These are phyloP conservation scores for Penicillium waksmanii DNA, from an alignment of 495 filamentous ascomycete species.

Conservation along the genomic window DNA sequence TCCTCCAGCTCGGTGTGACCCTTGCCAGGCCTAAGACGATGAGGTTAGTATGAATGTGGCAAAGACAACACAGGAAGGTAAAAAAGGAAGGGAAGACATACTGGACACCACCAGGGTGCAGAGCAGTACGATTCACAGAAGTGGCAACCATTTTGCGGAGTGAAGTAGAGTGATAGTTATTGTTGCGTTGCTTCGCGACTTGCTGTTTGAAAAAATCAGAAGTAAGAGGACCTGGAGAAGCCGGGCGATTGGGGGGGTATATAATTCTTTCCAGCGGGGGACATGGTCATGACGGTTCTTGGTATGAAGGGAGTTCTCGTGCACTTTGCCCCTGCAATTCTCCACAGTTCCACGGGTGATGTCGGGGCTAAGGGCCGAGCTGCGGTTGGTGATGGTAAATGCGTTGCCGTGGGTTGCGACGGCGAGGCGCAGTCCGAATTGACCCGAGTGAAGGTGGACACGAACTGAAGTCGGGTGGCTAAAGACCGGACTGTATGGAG, in stretches of 20 bases:
- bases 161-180: slow-evolving; percentile 66
- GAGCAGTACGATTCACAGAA: slow-evolving; percentile 84
- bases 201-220: slow-evolving; percentile 64
- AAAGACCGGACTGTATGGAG: slow-evolving; percentile 21
- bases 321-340: slow-evolving; percentile 34
- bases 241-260: slow-evolving; percentile 47
- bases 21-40: slow-evolving; percentile 65
- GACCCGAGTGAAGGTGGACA: slow-evolving; percentile 45
- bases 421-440: slow-evolving; percentile 39
- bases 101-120: slow-evolving; percentile 92
- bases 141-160: slow-evolving; percentile 69
- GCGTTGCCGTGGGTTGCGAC: slow-evolving; percentile 38
- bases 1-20: slow-evolving; percentile 97
- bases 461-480: slow-evolving; percentile 42
- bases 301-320: slow-evolving; percentile 35
- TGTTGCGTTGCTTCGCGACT: slow-evolving; percentile 61
- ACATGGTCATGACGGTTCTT: slow-evolving; percentile 35
- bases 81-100: slow-evolving; percentile 52
- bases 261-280: slow-evolving; percentile 49
- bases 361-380: slow-evolving; percentile 46
- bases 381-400: slow-evolving; percentile 35
- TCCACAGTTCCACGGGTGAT: slow-evolving; percentile 53
- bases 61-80: slow-evolving; percentile 15
- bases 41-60: slow-evolving; percentile 13
- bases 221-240: slow-evolving; percentile 54